Evolutionary conservation across 1,139 yeast genomes (phyloP).

Genomic region (Pichia sp.): DNA sequence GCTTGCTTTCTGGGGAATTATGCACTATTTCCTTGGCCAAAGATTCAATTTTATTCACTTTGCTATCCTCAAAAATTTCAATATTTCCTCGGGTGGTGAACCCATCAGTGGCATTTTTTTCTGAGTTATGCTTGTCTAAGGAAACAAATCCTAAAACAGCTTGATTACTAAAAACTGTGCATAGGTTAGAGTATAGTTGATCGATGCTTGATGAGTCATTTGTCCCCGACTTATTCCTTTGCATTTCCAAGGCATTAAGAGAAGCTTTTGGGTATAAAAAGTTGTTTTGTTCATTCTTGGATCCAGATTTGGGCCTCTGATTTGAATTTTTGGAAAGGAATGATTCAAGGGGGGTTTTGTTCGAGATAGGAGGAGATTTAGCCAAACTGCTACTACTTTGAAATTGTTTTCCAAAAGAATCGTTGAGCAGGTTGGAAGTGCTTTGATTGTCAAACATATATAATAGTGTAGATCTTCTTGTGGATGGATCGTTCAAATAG

Average conservation of each 20-base stretch:
- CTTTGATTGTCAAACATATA: conserved; percentile 46
- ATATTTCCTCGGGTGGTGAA: conserved; percentile 50
- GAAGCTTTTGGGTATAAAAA: conserved; percentile 35
- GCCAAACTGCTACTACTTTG: conserved; percentile 11
- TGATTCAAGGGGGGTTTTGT: conserved; percentile 3
- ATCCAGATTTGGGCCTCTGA: neutral
- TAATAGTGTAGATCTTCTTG: conserved; percentile 53
- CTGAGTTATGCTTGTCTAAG: conserved; percentile 14
- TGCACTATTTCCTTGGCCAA: conserved; percentile 36
- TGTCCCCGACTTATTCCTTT: neutral
- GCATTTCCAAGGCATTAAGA: conserved; percentile 24
- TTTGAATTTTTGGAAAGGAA: neutral
- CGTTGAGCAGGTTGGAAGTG: conserved; percentile 27
- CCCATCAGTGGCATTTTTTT: conserved; percentile 33
- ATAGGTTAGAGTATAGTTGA: conserved; percentile 25
- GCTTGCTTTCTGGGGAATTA: conserved; percentile 38
- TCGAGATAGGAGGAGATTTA: neutral
- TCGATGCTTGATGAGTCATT: conserved; percentile 21
- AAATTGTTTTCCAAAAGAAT: conserved; percentile 18
- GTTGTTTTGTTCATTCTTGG: conserved; percentile 18
- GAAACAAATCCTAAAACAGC: conserved; percentile 34
- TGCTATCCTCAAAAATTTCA: conserved; percentile 44
- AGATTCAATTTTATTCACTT: conserved; percentile 48
- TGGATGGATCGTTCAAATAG: conserved; percentile 48
- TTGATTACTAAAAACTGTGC: conserved; percentile 22